phyloP scores from a whole-genome alignment of 2,329 filamentous ascomycete genomes.

The Blumeria graminis region DNA sequence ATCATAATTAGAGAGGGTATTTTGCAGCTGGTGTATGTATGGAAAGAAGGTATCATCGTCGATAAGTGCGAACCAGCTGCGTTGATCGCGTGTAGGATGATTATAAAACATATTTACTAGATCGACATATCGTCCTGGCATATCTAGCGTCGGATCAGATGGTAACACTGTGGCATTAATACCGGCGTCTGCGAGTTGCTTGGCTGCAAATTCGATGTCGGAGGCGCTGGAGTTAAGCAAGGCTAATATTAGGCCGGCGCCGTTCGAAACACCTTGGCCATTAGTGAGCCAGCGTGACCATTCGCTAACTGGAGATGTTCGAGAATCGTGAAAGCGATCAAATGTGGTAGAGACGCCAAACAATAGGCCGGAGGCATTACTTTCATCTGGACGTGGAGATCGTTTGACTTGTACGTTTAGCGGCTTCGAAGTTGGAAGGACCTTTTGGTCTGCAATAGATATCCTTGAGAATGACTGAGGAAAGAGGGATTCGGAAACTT shows the following conservation, averaged over 20 bases:
- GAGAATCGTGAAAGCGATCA: constrained; percentile 26
- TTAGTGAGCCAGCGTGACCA: constrained; percentile 36
- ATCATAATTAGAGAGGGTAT: constrained; percentile 15
- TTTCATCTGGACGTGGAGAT: constrained; percentile 25
- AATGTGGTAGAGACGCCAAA: constrained; percentile 36
- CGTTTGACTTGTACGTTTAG: constrained; percentile 12
- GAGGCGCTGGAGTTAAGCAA: constrained; percentile 26
- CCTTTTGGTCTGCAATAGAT: constrained; percentile 4
- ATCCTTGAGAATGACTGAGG: constrained; percentile 9
- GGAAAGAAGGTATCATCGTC: constrained; percentile 16
- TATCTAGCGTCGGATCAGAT: constrained; percentile 27
- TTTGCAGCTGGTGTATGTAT: constrained; percentile 8
- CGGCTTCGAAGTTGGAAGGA: constrained; percentile 7
- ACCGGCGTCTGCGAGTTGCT: constrained; percentile 22
- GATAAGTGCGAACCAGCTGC: constrained; percentile 13
- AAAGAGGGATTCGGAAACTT: constrained; percentile 11
- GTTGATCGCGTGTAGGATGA: constrained; percentile 16
- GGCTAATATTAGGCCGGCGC: constrained; percentile 29
- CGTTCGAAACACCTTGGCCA: constrained; percentile 28
- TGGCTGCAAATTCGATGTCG: constrained; percentile 24
- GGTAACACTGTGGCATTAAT: constrained; percentile 32
- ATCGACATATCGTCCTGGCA: constrained; percentile 33
- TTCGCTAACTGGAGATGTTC: constrained; percentile 29
- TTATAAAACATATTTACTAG: constrained; percentile 29
- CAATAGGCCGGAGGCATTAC: constrained; percentile 30